Evolutionary conservation across 75 land plant genomes (phyloP), one percentile per base, ranked within the genome.

Genomic region (Ceratopteris richardii): DNA sequence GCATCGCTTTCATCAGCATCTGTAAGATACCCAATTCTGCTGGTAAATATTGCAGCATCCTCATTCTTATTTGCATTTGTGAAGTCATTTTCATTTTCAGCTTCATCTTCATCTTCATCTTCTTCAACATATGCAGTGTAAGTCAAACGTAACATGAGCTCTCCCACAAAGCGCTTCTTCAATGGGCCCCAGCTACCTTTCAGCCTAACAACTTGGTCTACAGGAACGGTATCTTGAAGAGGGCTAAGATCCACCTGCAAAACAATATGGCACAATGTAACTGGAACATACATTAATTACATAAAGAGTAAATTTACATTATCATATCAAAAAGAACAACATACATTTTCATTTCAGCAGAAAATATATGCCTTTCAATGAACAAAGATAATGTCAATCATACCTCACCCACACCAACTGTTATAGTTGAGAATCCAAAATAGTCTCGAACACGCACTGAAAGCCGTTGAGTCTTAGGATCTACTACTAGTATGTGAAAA

Each of bases 61-160:
- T n/a, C n/a, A n/a, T n/a, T n/a, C n/a, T n/a, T n/a, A n/a, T n/a
- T 50, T 67, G 5, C 47, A 40, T 40, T 40, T 9, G 14, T 40
- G 42, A 14, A 40, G 13, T 10, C 14, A 40, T 40, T 40, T 9
- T 40, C 42, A 40, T 40, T 40, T 21, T 18, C 18, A 46, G 41
- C 19, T 28, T 31, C 33, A 54, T 57, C 47, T 62, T 81, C 91
- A 73, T 95, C 96, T 52, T 90, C 99, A 62, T 95, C 99, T 57
- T 95, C 99, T 59, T 90, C 96, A 11, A 95, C 96, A 80, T 95
- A 95, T 29, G 99, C 99, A 66, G 87, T 95, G 37, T 95, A 95
- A 31, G 99, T 95, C 52, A 95, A 60, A 33, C 99, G 77, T 10
- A 95, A 76, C 44, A 90, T 57, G 37, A 95, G 25, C 63, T 95